phyloP scores from a whole-genome alignment of 371 early-diverging fungal species.

The Umbelopsis sp. region DNA sequence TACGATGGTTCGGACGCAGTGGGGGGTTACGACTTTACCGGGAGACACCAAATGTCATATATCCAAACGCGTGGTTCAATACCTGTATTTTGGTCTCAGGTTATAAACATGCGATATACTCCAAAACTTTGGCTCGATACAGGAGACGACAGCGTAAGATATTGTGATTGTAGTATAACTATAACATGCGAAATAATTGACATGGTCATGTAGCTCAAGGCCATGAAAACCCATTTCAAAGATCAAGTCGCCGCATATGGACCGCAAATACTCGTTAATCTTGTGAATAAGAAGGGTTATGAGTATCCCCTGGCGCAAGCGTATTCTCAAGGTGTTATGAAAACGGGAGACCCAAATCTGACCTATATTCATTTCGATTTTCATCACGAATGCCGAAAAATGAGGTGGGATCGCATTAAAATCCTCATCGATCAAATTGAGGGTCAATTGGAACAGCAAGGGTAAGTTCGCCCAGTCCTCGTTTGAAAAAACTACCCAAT shows the following conservation, averaged over 20 bases:
- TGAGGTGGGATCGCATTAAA: conserved; percentile 83
- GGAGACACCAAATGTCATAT: conserved; percentile 55
- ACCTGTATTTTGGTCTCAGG: conserved; percentile 95
- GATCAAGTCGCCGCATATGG: conserved; percentile 73
- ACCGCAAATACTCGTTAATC: conserved; percentile 81
- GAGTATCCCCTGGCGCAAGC: conserved; percentile 80
- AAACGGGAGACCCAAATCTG: conserved; percentile 56
- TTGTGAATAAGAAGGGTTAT: conserved; percentile 89
- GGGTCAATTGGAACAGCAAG: conserved; percentile 65
- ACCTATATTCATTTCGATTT: conserved; percentile 94
- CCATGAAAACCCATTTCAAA: conserved; percentile 72
- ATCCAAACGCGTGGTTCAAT: conserved; percentile 98
- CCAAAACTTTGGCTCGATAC: conserved; percentile 72
- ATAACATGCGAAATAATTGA: not conserved
- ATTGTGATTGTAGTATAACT: not conserved
- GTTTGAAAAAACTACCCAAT: not conserved
- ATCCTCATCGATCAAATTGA: conserved; percentile 73
- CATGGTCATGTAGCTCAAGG: conserved; percentile 26
- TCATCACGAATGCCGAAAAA: conserved; percentile 91
- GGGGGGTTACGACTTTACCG: conserved; percentile 10
- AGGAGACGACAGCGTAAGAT: conserved; percentile 54
- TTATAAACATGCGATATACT: conserved; percentile 86
- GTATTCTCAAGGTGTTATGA: conserved; percentile 56
- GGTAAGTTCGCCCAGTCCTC: conserved; percentile 41
- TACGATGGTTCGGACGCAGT: conserved; percentile 38